These are phyloP conservation scores for Macrocybe gigantea DNA, from an alignment of 768 basidiomycete species.

Conservation along the genomic window DNA sequence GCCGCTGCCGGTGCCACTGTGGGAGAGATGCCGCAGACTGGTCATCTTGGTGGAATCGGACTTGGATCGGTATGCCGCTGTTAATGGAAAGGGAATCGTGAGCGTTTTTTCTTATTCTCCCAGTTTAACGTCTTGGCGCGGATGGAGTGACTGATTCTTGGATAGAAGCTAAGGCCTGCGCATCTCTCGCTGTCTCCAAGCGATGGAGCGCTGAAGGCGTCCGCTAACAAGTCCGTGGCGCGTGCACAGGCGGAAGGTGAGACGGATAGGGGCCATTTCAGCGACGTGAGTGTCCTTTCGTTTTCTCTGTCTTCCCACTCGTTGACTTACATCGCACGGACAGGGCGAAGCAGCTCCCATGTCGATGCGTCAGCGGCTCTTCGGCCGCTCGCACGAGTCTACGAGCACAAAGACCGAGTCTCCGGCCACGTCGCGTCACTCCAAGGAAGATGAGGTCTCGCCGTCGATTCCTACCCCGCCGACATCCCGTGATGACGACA, in stretches of 20 bases:
- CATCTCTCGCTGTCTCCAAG: slow-evolving; percentile 56
- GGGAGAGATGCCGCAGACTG: too few species aligned
- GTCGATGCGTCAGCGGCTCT: slow-evolving; percentile 47
- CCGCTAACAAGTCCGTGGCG: slow-evolving; percentile 26
- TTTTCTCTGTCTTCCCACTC: slow-evolving; percentile 3
- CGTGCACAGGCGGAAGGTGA: slow-evolving; percentile 35
- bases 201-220: slow-evolving; percentile 47
- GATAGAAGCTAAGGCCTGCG: slow-evolving; percentile 39
- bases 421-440: slow-evolving; percentile 11
- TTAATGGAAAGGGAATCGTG: slow-evolving; percentile 17
- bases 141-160: neutral
- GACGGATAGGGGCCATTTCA: slow-evolving; percentile 48
- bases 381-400: slow-evolving; percentile 57
- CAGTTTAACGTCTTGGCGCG: neutral
- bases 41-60: too few species aligned
- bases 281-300: slow-evolving; percentile 49
- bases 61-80: neutral
- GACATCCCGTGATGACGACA: slow-evolving; percentile 9
- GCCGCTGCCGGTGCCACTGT: too few species aligned
- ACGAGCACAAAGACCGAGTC: slow-evolving; percentile 18
- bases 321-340: neutral
- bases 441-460: slow-evolving; percentile 14
- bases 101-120: slow-evolving; percentile 3
- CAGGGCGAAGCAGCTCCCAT: slow-evolving; percentile 48
- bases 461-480: slow-evolving; percentile 18